Percentiles rank a stretch among this genome's conserved stretches.
phyloP scores from a whole-genome alignment of 2,329 filamentous ascomycete genomes.

The Fusarium lateritium region DNA sequence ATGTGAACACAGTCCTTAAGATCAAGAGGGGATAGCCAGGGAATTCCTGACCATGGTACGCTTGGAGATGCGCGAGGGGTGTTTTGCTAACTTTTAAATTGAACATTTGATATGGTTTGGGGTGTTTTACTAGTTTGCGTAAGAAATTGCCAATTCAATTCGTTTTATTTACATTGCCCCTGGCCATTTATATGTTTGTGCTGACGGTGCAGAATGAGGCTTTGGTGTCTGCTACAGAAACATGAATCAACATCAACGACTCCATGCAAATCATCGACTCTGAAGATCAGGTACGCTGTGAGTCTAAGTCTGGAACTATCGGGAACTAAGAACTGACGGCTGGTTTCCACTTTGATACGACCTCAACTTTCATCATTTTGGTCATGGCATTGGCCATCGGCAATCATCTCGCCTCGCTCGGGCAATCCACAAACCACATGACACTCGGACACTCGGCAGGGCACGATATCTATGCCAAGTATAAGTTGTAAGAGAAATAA shows the following conservation, averaged over 20 bases:
- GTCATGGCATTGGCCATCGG: too few species aligned
- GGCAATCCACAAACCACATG: background rate
- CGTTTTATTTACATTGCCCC: background rate
- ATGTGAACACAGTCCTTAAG: conserved; percentile 8
- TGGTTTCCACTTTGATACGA: too few species aligned
- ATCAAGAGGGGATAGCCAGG: conserved; percentile 12
- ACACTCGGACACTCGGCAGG: background rate
- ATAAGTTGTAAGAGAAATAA: background rate
- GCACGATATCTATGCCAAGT: background rate
- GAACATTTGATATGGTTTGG: background rate
- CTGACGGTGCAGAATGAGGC: background rate
- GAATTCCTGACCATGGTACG: background rate
- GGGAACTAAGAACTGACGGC: too few species aligned
- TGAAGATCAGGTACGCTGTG: too few species aligned
- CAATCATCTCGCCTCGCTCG: too few species aligned
- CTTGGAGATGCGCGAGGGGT: background rate
- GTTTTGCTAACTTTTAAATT: background rate
- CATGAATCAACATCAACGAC: too few species aligned
- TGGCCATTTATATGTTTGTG: background rate
- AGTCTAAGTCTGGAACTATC: too few species aligned
- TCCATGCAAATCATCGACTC: too few species aligned
- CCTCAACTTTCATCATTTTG: too few species aligned
- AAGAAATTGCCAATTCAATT: background rate
- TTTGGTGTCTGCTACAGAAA: too few species aligned
- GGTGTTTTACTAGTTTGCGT: background rate